Evolutionary conservation across 75 land plant species (phyloP).

Genomic region (Gnetum montanum): DNA sequence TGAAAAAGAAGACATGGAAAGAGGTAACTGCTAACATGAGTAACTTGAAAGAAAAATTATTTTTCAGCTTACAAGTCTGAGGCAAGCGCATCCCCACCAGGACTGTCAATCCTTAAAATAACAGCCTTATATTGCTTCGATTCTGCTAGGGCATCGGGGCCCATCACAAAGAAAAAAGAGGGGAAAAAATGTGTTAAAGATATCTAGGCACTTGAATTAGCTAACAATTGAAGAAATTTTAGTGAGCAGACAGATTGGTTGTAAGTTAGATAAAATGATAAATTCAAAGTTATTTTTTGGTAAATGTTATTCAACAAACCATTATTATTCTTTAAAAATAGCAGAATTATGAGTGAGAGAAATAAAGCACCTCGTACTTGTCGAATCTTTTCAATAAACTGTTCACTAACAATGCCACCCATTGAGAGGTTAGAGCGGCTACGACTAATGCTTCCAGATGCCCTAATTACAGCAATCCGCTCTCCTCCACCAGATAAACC

Average conservation of each 20-base stretch:
- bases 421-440: slow-evolving; percentile 46
- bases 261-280: no score
- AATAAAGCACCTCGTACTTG: slow-evolving; percentile 56
- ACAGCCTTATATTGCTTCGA: slow-evolving; percentile 88
- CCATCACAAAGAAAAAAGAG: no score
- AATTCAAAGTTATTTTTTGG: no score
- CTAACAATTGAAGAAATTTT: neutral
- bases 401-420: slow-evolving; percentile 69
- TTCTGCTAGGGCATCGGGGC: slow-evolving; percentile 53
- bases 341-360: no score
- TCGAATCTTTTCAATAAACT: slow-evolving; percentile 85
- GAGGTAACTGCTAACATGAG: no score
- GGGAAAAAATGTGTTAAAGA: slow-evolving; percentile 1
- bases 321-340: no score
- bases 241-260: no score
- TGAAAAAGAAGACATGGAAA: no score
- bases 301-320: no score
- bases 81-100: slow-evolving; percentile 98
- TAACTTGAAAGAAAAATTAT: no score
- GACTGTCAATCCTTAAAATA: slow-evolving; percentile 86
- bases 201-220: neutral
- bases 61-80: slow-evolving; percentile 98
- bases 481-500: slow-evolving; percentile 71
- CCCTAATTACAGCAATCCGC: slow-evolving; percentile 83
- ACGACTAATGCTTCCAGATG: slow-evolving; percentile 81